phyloP scores from a whole-genome alignment of 2,329 filamentous ascomycete species.

The Macrophomina phaseolina region DNA sequence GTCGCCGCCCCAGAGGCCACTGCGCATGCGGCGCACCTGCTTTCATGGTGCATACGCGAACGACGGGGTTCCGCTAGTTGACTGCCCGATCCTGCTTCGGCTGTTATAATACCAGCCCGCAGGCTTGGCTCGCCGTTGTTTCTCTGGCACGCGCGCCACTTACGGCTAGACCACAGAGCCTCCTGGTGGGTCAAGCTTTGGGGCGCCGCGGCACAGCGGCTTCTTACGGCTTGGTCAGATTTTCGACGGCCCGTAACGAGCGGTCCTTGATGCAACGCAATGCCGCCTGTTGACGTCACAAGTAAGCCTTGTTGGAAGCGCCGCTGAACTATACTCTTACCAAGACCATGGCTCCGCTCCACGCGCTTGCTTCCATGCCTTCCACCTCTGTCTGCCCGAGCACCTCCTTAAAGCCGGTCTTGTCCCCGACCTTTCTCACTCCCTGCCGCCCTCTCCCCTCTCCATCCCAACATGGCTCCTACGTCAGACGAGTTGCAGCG shows the following conservation, averaged over 20 bases:
- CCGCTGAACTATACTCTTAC: neutral
- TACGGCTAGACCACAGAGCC: slow-evolving; percentile 17
- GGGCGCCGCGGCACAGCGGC: slow-evolving; percentile 2
- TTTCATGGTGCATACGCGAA: neutral
- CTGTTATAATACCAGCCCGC: neutral
- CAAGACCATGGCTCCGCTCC: neutral
- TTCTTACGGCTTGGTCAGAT: slow-evolving; percentile 19
- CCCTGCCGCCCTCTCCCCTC: neutral
- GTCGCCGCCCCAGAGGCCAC: neutral
- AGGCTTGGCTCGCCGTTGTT: neutral
- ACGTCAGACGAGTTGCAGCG: slow-evolving; percentile 10
- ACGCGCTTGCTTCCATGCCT: neutral
- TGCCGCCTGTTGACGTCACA: neutral
- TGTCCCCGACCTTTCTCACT: neutral
- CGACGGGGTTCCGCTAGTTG: neutral
- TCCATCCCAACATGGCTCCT: slow-evolving; percentile 3
- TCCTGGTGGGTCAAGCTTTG: slow-evolving; percentile 22
- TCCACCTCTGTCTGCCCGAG: neutral
- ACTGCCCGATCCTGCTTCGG: neutral
- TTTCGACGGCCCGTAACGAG: neutral
- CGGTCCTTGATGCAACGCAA: neutral
- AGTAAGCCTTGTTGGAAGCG: slow-evolving; percentile 1
- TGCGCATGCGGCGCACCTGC: slow-evolving; percentile 6
- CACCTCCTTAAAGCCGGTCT: neutral
- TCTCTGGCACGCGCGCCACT: neutral